Conservation (phyloP, 768 basidiomycete species). For the Boletus edulis region DNA sequence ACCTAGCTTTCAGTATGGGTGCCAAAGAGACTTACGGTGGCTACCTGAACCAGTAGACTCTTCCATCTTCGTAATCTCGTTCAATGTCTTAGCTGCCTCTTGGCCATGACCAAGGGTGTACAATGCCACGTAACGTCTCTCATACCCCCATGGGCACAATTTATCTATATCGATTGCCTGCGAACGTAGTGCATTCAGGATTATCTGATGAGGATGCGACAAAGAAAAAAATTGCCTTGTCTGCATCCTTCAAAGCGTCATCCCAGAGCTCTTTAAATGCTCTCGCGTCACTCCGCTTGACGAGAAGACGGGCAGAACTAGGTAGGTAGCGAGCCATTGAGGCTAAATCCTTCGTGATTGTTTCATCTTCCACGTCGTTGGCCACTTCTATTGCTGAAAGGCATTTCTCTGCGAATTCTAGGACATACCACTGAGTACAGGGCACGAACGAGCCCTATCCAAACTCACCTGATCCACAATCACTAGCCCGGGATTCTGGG, state of each 20-base stretch:
- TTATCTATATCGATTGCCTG: not conserved
- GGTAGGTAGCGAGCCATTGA: not conserved
- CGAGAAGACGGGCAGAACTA: not conserved
- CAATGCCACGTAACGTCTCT: not conserved
- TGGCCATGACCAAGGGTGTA: not conserved
- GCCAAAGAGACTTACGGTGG: not conserved
- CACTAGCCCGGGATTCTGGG: not conserved
- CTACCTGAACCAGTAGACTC: not conserved
- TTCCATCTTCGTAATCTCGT: not conserved
- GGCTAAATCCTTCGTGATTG: not conserved
- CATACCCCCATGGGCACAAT: not conserved
- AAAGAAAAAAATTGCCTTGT: not conserved
- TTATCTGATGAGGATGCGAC: not conserved
- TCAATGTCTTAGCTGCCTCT: not conserved
- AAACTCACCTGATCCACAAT: constrained; percentile 3
- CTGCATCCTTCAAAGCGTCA: not conserved
- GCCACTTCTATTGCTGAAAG: not conserved
- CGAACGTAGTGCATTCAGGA: not conserved
- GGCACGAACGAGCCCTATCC: not conserved
- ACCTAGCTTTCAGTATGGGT: not conserved
- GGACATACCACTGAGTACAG: not conserved
- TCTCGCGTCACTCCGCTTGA: not conserved
- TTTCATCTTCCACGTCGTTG: not conserved
- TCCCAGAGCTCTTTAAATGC: not conserved
- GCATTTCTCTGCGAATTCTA: constrained; percentile 1